Evolutionary conservation across 805 yeast genomes (phyloP).

Genomic region (Sungouiella thailandica): DNA sequence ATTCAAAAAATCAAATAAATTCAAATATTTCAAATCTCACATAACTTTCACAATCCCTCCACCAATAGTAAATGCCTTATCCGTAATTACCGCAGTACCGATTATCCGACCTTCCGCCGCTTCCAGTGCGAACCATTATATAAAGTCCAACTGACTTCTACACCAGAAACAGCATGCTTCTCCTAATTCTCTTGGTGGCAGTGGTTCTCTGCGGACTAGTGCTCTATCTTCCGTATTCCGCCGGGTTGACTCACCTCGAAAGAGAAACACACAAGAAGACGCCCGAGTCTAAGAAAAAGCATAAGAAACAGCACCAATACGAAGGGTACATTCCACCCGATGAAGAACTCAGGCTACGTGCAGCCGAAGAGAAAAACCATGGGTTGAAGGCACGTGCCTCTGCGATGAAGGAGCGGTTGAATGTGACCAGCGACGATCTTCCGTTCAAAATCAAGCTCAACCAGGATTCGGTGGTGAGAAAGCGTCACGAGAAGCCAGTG

Average conservation of each 20-base stretch:
- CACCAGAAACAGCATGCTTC: no score
- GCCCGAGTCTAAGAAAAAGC: not conserved
- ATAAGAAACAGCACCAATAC: slow-evolving; percentile 3
- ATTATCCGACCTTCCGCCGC: no score
- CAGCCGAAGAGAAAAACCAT: slow-evolving; percentile 7
- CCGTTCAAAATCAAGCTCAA: slow-evolving; percentile 32
- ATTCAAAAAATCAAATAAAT: no score
- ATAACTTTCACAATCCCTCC: no score
- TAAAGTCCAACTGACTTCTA: no score
- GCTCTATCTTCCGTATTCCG: slow-evolving; percentile 42
- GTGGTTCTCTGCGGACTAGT: slow-evolving; percentile 37
- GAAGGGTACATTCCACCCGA: slow-evolving; percentile 40
- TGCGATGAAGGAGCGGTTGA: slow-evolving; percentile 25
- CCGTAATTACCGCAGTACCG: no score
- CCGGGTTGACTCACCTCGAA: slow-evolving; percentile 39
- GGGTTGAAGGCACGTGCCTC: slow-evolving; percentile 15
- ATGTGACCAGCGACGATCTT: slow-evolving; percentile 31
- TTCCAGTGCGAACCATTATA: no score
- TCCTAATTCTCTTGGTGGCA: slow-evolving; percentile 36
- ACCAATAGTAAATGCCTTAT: no score
- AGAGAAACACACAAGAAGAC: slow-evolving; percentile 1
- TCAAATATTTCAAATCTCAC: no score
- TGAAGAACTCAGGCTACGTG: slow-evolving; percentile 18
- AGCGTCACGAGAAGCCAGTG: slow-evolving; percentile 31
- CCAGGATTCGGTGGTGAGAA: slow-evolving; percentile 19